Evolutionary conservation across 2,329 filamentous ascomycete species (phyloP).

Genomic region (Daldinia eschscholtzii): DNA sequence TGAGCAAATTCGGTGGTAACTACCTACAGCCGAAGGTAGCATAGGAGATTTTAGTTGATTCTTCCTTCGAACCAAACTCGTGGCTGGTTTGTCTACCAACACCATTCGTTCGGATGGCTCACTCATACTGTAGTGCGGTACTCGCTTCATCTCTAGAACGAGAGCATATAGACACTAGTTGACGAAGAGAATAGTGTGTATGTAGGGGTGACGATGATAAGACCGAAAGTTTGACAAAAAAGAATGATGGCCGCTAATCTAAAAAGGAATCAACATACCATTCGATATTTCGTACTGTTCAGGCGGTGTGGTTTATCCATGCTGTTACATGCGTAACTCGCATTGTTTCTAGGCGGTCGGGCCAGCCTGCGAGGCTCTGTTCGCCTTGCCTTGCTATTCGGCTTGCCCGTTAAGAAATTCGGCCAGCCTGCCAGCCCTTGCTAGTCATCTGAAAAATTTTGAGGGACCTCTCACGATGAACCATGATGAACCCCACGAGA

Average conservation of each 20-base stretch:
- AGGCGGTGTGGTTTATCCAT: conserved; percentile 10
- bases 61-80: conserved; percentile 35
- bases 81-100: conserved; percentile 17
- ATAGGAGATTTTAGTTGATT: conserved; percentile 26
- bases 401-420: neutral
- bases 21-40: conserved; percentile 7
- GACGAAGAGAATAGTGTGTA: conserved; percentile 8
- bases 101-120: conserved; percentile 6
- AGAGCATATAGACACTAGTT: conserved; percentile 11
- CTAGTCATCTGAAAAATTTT: conserved; percentile 28
- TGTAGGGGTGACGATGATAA: conserved; percentile 15
- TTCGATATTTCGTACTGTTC: conserved; percentile 10
- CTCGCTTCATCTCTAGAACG: conserved; percentile 25
- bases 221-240: conserved; percentile 25
- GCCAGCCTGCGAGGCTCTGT: conserved; percentile 23
- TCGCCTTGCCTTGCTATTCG: conserved; percentile 24
- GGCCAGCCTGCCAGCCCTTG: conserved; percentile 16
- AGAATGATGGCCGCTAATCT: conserved; percentile 1
- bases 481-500: conserved; percentile 39
- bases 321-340: conserved; percentile 22
- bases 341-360: conserved; percentile 12
- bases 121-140: conserved; percentile 20
- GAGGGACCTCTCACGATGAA: conserved; percentile 9
- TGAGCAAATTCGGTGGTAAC: conserved; percentile 25
- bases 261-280: conserved; percentile 15